A percentile compares a stretch with the other conserved stretches of the same genome.
Conservation (phyloP, 345 rosid genomes). For the Salix dunnii region DNA sequence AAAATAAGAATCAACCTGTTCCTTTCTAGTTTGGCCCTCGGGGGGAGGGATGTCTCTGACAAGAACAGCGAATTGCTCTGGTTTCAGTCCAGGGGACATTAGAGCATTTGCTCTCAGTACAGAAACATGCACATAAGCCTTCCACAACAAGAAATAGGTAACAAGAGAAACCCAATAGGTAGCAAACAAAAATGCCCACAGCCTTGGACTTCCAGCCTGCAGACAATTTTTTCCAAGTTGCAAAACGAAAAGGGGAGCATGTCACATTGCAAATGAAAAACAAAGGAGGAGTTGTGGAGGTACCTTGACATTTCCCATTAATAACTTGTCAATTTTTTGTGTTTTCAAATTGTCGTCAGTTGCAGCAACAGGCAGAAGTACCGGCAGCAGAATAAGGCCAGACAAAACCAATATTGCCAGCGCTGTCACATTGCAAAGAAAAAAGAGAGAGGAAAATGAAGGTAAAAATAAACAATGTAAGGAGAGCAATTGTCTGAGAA, state of each 20-base stretch:
- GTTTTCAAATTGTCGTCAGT: slow-evolving; percentile 36
- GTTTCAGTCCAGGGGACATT: slow-evolving; percentile 52
- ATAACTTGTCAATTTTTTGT: slow-evolving; percentile 52
- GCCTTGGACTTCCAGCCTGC: slow-evolving; percentile 53
- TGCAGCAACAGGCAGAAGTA: slow-evolving; percentile 70
- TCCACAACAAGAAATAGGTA: slow-evolving; percentile 70
- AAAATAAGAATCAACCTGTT: slow-evolving; percentile 80
- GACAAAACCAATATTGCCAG: slow-evolving; percentile 70
- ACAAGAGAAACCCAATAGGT: slow-evolving; percentile 79
- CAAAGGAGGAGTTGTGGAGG: neutral
- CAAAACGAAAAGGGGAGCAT: neutral
- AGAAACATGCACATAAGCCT: slow-evolving; percentile 75
- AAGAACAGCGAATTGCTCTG: slow-evolving; percentile 80
- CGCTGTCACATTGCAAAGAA: slow-evolving; percentile 32
- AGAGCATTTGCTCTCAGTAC: slow-evolving; percentile 65
- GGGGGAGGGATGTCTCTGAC: slow-evolving; percentile 74
- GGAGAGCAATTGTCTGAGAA: no score
- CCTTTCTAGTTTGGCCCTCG: slow-evolving; percentile 59
- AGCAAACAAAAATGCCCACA: slow-evolving; percentile 69
- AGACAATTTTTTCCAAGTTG: neutral
- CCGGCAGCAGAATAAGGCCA: slow-evolving; percentile 61
- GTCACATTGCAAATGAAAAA: no score
- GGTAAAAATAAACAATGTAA: neutral
- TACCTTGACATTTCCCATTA: slow-evolving; percentile 75
- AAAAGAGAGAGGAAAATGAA: no score